Percentiles rank a stretch among this genome's conserved stretches.
Evolutionary conservation across 2,329 filamentous ascomycete species (phyloP).

Genomic region (Nannizzia gypsea): DNA sequence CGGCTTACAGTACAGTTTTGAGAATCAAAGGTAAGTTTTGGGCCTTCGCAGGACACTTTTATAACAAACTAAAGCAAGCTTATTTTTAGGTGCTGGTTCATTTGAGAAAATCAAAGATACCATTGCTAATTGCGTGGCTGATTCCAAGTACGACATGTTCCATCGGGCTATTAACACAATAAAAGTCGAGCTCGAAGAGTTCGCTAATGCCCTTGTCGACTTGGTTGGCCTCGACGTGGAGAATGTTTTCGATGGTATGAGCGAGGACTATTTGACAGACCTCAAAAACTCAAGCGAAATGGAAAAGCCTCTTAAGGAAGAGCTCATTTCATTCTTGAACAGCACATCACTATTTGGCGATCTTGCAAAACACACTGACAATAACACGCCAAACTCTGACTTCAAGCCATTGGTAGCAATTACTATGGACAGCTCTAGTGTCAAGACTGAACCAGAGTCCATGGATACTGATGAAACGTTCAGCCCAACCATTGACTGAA

Average conservation of each 20-base stretch:
- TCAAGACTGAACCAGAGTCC: neutral
- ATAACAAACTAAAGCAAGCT: neutral
- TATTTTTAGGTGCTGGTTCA: neutral
- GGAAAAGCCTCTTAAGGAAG: neutral
- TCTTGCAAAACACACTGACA: neutral
- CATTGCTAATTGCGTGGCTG: neutral
- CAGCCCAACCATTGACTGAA: neutral
- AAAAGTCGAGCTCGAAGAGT: neutral
- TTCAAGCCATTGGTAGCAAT: neutral
- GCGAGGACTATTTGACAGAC: neutral
- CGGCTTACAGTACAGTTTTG: neutral
- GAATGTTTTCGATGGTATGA: neutral
- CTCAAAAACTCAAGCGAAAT: neutral
- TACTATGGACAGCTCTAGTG: neutral
- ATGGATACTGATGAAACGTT: too few relatives aligned
- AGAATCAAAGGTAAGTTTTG: neutral
- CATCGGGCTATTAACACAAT: neutral
- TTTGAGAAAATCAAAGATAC: conserved; percentile 2
- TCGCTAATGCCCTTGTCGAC: conserved; percentile 26
- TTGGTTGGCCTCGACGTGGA: conserved; percentile 16
- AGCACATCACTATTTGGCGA: neutral
- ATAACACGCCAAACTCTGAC: neutral
- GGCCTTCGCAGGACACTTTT: neutral
- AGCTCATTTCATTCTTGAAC: neutral
- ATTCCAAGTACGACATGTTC: neutral